Percentiles rank a stretch among this genome's conserved stretches.
phyloP scores from a whole-genome alignment of 495 filamentous ascomycete genomes.

The Beverwykella pulmonaria region DNA sequence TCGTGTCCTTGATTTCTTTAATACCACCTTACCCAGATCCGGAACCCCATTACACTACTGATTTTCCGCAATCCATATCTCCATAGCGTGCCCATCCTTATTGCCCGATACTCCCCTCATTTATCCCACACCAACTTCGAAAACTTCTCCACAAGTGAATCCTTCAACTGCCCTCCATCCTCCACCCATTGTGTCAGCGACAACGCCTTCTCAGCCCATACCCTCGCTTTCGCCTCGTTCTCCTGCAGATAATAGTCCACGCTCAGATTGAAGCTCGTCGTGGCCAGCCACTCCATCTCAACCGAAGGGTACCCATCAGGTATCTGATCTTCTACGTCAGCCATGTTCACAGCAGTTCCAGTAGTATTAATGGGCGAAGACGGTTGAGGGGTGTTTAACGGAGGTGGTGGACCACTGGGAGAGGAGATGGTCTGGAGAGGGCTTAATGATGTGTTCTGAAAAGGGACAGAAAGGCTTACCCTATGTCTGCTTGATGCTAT shows the following conservation, averaged over 20 bases:
- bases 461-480: conserved; percentile 22
- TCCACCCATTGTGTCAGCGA: conserved; percentile 59
- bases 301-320: conserved; percentile 61
- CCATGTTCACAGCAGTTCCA: background rate
- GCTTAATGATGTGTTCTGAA: background rate
- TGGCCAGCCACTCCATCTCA: conserved; percentile 79
- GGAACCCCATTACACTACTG: no score
- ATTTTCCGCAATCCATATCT: no score
- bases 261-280: conserved; percentile 72
- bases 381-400: no score
- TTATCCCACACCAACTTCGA: conserved; percentile 30
- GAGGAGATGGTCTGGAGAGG: background rate
- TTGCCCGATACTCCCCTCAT: no score
- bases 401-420: no score
- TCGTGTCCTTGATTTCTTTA: no score
- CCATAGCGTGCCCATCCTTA: no score
- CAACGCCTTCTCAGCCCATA: conserved; percentile 70
- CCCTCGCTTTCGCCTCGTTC: conserved; percentile 59
- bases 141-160: conserved; percentile 56
- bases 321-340: conserved; percentile 18
- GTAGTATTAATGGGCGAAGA: no score
- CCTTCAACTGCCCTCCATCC: conserved; percentile 56
- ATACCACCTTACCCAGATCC: no score
- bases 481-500: conserved; percentile 39
- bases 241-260: conserved; percentile 67